Base-by-base conservation (phyloP, 345 rosid species). In the Pelargonium nanum region DNA sequence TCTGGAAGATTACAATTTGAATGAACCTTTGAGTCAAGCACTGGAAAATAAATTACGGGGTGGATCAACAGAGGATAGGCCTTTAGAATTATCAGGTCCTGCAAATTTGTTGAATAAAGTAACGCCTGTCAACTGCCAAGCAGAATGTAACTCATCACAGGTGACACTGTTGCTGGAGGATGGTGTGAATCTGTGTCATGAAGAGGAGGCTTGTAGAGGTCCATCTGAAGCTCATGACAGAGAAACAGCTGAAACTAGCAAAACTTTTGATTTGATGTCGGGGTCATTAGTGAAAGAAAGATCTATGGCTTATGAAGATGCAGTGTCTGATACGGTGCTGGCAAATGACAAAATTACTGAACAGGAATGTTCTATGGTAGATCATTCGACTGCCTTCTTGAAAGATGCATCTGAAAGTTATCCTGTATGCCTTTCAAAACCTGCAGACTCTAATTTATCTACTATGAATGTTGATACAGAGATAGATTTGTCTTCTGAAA, bases 161-260 rank as follows among this genome's bases (percentile, higher is more conserved):
- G 75, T 67, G 54, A 65, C 59, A 59, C 60, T 53, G 54, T 57
- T 69, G 64, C 70, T 10, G 21, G 69, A 70, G 56, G 72, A 76
- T 65, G 66, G 32, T 45, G 56, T 30, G 56, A 44, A 56, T 54
- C 56, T 61, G 20, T 55, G 63, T 22, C 59, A 67, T 34, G 75
- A 70, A 58, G 34, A 58, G 57, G 65, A 67, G 56, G 23, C 62
- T 54, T 30, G 53, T 55, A 66, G 17, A 26, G 70, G 66, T 61
- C 69, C 64, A 22, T 68, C 59, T 58, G 75, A 72, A 62, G 66
- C 57, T 63, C 62, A 32, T 40, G 23, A 59, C 26, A 63, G 62
- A 23, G 58, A 67, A 56, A 73, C 68, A 69, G 72, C 23, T 66
- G 60, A 45, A 57, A 68, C 68, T 17, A 59, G 69, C 71, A 71